phyloP scores from a whole-genome alignment of 345 rosid species.

The Mallotus nudiflorus region DNA sequence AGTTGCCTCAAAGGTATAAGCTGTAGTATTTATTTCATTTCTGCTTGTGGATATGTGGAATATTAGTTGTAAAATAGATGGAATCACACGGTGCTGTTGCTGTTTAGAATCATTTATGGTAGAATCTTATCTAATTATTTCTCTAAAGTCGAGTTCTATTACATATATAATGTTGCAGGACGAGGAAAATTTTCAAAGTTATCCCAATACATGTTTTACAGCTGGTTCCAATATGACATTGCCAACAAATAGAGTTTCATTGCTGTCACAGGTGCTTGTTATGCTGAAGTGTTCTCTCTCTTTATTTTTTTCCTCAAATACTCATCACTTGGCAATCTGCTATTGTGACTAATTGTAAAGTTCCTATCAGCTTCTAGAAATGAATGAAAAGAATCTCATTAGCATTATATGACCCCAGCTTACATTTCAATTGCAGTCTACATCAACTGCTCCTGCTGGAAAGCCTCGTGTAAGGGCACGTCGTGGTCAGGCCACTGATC shows the following conservation, averaged over 20 bases:
- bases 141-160: no score
- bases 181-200: slow-evolving; percentile 29
- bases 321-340: neutral
- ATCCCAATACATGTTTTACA: slow-evolving; percentile 23
- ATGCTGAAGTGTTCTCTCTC: neutral
- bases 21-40: slow-evolving; percentile 1
- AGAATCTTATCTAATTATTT: neutral
- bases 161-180: slow-evolving; percentile 33
- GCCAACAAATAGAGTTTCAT: slow-evolving; percentile 18
- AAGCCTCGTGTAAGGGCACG: slow-evolving; percentile 41
- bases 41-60: neutral
- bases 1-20: slow-evolving; percentile 32
- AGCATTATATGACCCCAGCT: slow-evolving; percentile 1
- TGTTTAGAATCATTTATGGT: neutral
- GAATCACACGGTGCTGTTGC: neutral
- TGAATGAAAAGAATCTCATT: slow-evolving; percentile 9
- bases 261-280: slow-evolving; percentile 30
- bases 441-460: slow-evolving; percentile 29
- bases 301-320: no score
- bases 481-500: slow-evolving; percentile 31
- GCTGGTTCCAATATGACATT: slow-evolving; percentile 9
- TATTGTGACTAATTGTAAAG: neutral
- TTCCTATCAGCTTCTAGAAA: neutral
- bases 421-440: slow-evolving; percentile 25
- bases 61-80: slow-evolving; percentile 4